Evolutionary conservation across 805 yeast genomes (phyloP).

Genomic region (Yarrowia sp.): DNA sequence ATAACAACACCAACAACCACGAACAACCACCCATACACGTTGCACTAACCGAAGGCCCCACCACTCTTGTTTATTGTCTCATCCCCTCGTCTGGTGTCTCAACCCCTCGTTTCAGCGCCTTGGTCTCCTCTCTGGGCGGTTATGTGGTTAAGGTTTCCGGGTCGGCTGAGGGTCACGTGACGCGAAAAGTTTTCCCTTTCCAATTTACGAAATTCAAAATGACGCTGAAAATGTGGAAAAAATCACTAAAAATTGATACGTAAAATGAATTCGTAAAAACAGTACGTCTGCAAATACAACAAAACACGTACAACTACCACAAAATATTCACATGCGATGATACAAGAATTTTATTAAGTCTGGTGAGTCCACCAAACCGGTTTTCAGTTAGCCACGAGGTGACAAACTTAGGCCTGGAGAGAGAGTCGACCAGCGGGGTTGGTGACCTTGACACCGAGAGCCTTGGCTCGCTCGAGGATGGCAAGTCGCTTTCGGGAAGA

Average conservation of each 20-base stretch:
- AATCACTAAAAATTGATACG: too few relatives aligned
- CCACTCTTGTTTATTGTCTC: too few relatives aligned
- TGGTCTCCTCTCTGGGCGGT: too few relatives aligned
- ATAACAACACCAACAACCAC: too few relatives aligned
- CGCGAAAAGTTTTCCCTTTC: neutral
- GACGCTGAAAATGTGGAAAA: neutral
- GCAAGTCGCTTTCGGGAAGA: conserved; percentile 98
- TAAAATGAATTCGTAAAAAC: neutral
- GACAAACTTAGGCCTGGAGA: conserved; percentile 78
- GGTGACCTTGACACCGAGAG: conserved; percentile 98
- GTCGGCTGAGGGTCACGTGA: neutral
- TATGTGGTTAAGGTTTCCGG: neutral
- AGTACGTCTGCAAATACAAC: too few relatives aligned
- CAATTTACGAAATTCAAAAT: neutral
- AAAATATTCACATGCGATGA: conserved; percentile 20
- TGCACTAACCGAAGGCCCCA: too few relatives aligned
- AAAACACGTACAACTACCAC: too few relatives aligned
- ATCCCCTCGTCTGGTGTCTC: too few relatives aligned
- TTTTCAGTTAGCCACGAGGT: conserved; percentile 15
- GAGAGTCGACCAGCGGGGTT: conserved; percentile 98
- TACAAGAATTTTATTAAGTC: conserved; percentile 24
- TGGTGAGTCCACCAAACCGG: conserved; percentile 24
- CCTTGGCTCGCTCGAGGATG: conserved; percentile 94
- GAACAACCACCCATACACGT: too few relatives aligned
- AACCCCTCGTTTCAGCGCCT: too few relatives aligned